Conservation (phyloP, 2,329 filamentous ascomycete genomes). For the Helminthosporium solani region DNA sequence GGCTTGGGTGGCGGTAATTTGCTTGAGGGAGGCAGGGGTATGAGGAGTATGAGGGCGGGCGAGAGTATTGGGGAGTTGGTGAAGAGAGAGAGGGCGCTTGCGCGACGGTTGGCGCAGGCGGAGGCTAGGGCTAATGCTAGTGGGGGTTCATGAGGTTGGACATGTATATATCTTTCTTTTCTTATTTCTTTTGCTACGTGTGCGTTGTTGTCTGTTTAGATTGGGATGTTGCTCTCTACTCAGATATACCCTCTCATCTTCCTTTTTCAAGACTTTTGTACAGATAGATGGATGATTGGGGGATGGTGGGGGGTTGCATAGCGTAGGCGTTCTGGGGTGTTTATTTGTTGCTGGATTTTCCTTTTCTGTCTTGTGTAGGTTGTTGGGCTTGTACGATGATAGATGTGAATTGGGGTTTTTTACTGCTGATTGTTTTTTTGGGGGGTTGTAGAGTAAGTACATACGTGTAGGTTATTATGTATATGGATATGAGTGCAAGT, state of each 20-base stretch:
- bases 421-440: too few relatives aligned
- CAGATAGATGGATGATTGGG: slow-evolving; percentile 5
- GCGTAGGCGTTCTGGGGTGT: slow-evolving; percentile 11
- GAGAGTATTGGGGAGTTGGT: slow-evolving; percentile 28
- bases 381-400: too few relatives aligned
- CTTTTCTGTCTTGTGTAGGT: too few relatives aligned
- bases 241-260: slow-evolving; percentile 20
- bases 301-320: too few relatives aligned
- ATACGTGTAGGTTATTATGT: too few relatives aligned
- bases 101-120: slow-evolving; percentile 29
- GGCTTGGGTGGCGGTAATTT: slow-evolving; percentile 15
- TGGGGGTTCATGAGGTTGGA: slow-evolving; percentile 10
- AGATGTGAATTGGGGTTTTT: too few relatives aligned
- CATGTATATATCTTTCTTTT: not conserved
- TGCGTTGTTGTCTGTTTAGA: slow-evolving; percentile 4
- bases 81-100: slow-evolving; percentile 28
- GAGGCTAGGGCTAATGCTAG: slow-evolving; percentile 15
- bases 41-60: slow-evolving; percentile 17
- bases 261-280: not conserved
- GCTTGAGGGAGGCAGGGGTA: slow-evolving; percentile 17
- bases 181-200: not conserved
- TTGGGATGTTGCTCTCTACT: slow-evolving; percentile 24
- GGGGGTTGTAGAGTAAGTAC: too few relatives aligned
- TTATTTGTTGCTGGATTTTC: too few relatives aligned
- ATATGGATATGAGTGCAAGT: too few relatives aligned